Conservation (phyloP, 495 filamentous ascomycete genomes). For the Hypoxylon fragiforme region DNA sequence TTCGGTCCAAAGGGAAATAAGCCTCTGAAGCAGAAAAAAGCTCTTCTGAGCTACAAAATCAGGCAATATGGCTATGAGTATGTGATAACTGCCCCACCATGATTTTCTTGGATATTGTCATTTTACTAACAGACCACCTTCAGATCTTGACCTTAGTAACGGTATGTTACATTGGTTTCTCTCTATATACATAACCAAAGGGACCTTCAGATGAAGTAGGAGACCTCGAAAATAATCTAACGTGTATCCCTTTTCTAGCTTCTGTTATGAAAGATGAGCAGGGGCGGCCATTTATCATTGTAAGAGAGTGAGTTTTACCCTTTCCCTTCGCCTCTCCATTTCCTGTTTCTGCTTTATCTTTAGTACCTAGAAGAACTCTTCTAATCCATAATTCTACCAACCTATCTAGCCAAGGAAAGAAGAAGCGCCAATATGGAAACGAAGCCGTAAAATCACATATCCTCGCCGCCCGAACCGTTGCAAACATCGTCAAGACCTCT, state of each 20-base stretch:
- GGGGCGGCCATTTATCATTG: slow-evolving; percentile 95
- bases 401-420: slow-evolving; percentile 84
- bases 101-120: background rate
- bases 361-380: no score
- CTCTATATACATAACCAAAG: no score
- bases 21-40: slow-evolving; percentile 1
- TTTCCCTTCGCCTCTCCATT: no score
- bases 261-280: slow-evolving; percentile 79
- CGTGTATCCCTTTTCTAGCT: slow-evolving; percentile 43
- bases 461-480: slow-evolving; percentile 90
- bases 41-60: slow-evolving; percentile 34
- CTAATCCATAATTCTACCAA: slow-evolving; percentile 1
- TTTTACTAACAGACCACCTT: slow-evolving; percentile 35
- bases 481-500: slow-evolving; percentile 96
- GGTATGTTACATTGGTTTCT: slow-evolving; percentile 48
- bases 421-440: slow-evolving; percentile 94
- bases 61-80: slow-evolving; percentile 54
- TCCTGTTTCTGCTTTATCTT: no score
- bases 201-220: no score
- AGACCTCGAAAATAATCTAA: no score
- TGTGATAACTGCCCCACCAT: slow-evolving; percentile 30
- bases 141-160: slow-evolving; percentile 56
- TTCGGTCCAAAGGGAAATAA: background rate
- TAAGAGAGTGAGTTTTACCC: slow-evolving; percentile 90
- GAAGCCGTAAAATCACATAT: slow-evolving; percentile 99